Evolutionary conservation across 192 early-diverging fungal species (phyloP), one percentile per base, ranked within the genome.

Genomic region (Umbelopsis vinacea): DNA sequence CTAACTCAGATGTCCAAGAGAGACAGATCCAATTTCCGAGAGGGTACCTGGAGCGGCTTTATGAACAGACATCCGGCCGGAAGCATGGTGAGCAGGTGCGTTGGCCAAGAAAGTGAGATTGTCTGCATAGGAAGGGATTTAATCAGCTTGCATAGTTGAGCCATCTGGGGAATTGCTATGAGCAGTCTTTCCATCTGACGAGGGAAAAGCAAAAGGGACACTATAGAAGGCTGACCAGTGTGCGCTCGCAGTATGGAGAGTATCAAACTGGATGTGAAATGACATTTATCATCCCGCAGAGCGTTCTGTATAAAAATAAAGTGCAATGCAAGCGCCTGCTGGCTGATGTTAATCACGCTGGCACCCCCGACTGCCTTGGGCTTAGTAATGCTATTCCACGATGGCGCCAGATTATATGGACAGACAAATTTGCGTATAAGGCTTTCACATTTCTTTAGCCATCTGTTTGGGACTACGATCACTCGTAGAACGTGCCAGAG

Each of bases 401-500:
- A 29, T 37, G 52, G 52, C 14, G 22, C 37, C 23, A 48, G 52
- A 10, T 17, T 40, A 48, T 48, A 14, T 3, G 47, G 47, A 48
- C 12, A 48, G 4, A 48, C 15, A 48, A 19, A 48, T 12, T 48
- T 4, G 3, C 12, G 4, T 2, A 48, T n/a, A 14, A 14, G 4
- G 6, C 12, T 12, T 14, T 14, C 6, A 14, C 47, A 48, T 12
- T 3, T 4, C 3, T 9, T 4, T 14, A 48, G 12, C 47, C 47
- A 48, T 12, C 3, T 14, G 3, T n/a, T 48, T 19, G 47, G 47
- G 15, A 48, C 47, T 3, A 48, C 12, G 4, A 14, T 37, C 2
- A 71, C 17, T 5, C 70, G 70, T 15, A 71, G 2, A 12, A 71
- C 45, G 46, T 75, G 54, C 74, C 74, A 70, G 2, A 75, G 11